Percentiles rank a stretch among this genome's conserved stretches.
Evolutionary conservation across 768 basidiomycete genomes (phyloP).

Genomic region (Trametes elegans): DNA sequence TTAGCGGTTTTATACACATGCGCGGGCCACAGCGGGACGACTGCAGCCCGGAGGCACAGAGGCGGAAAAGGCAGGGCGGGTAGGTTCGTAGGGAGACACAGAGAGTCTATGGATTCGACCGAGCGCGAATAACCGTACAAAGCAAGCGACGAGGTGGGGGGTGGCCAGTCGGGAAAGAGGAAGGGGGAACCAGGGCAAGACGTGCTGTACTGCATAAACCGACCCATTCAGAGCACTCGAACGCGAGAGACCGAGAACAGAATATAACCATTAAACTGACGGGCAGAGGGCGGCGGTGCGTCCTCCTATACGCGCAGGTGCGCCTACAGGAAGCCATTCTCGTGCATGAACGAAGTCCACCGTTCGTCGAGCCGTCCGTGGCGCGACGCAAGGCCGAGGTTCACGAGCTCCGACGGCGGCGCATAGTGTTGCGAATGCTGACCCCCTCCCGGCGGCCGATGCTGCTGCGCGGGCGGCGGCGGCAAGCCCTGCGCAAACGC

Average conservation of each 20-base stretch:
- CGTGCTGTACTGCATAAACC: too few species aligned
- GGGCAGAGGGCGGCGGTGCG: not conserved
- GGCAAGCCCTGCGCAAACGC: not conserved
- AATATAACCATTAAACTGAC: not conserved
- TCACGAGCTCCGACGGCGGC: constrained; percentile 45
- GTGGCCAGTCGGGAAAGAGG: not conserved
- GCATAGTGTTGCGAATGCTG: constrained; percentile 22
- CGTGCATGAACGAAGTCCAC: constrained; percentile 63
- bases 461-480: constrained; percentile 14
- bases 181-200: not conserved
- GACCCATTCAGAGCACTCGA: not conserved
- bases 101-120: too few species aligned
- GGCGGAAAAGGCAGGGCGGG: too few species aligned
- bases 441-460: constrained; percentile 20
- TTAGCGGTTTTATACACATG: not conserved
- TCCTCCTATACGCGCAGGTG: too few species aligned
- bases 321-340: constrained; percentile 46
- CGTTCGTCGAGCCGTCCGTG: constrained; percentile 54
- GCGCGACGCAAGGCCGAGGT: constrained; percentile 58
- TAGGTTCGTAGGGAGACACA: too few species aligned
- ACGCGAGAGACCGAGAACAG: not conserved
- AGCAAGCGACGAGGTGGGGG: not conserved
- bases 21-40: too few species aligned
- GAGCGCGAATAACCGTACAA: not conserved
- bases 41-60: too few species aligned